Evolutionary conservation across 73 alveolate genomes (phyloP).

Genomic region (Halteria grandinella): DNA sequence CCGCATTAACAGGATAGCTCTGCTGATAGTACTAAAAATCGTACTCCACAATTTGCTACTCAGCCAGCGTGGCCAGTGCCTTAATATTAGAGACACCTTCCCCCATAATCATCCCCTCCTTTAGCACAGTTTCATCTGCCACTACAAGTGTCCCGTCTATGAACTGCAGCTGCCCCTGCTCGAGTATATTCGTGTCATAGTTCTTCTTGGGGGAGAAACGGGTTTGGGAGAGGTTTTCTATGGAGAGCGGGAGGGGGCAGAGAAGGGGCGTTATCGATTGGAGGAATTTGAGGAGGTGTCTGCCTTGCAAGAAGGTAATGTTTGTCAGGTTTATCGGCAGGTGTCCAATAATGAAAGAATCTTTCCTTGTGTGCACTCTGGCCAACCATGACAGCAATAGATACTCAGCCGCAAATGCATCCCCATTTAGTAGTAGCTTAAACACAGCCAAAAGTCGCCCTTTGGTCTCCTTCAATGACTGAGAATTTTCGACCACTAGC

Average conservation of each 20-base stretch:
- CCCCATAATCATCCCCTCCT: constrained; percentile 46
- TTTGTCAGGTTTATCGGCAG: constrained; percentile 23
- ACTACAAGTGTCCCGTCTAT: constrained; percentile 47
- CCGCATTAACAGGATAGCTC: constrained; percentile 35
- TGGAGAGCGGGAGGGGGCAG: constrained; percentile 25
- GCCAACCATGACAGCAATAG: constrained; percentile 12
- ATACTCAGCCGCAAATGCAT: constrained; percentile 37
- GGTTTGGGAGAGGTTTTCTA: neutral
- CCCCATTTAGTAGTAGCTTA: constrained; percentile 14
- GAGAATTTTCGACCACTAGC: too few relatives aligned
- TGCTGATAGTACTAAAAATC: constrained; percentile 46
- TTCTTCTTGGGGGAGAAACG: constrained; percentile 50
- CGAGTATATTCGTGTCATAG: constrained; percentile 54
- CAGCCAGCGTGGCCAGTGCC: constrained; percentile 47
- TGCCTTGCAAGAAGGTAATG: neutral
- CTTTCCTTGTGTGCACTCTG: constrained; percentile 25
- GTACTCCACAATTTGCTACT: constrained; percentile 38
- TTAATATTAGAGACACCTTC: constrained; percentile 46
- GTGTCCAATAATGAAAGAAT: constrained; percentile 46
- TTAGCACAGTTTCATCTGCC: constrained; percentile 48
- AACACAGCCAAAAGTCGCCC: constrained; percentile 2
- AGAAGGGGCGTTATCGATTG: constrained; percentile 27
- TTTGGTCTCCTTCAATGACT: constrained; percentile 5
- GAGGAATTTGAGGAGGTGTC: constrained; percentile 8
- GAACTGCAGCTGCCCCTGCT: constrained; percentile 47